Base-by-base conservation (phyloP, 1,284 basidiomycete genomes). In the Volvariella volvacea region DNA sequence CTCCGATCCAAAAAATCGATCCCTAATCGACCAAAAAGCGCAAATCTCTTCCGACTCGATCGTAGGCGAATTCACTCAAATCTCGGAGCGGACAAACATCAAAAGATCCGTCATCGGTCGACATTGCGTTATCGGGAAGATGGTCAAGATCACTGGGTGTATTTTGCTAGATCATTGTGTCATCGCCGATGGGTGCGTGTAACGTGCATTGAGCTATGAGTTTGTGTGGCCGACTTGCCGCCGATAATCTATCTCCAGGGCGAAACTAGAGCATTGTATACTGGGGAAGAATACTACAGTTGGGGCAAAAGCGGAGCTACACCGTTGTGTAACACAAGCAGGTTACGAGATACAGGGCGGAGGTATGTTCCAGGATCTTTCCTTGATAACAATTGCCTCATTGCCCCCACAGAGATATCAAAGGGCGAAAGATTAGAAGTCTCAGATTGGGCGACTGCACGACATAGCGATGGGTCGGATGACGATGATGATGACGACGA, bases 91-190 rank as follows among this genome's bases (percentile, higher is more conserved):
- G 37, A 81, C 88, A 15, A 84, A 72, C 25, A 83, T 99, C 63
- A 98, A 96, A 63, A 85, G 86, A 52, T 88, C 85, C 6, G 76
- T 94, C 17, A 78, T 98, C 19, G 95, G 95, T 3, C 78, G 84
- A 48, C 91, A 94, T 57, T 95, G 92, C 55, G 66, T 81, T 17
- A 89, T 98, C 48, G 93, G 92, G 9, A 90, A 83, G 59, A 86
- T 86, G 66, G 86, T 78, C 22, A 92, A 86, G 62, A 80, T 98
- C 45, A 76, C 74, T 1, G 88, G 89, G n/a, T 93, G 88, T 54
- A 78, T 98, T 9, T 62, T 99, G 21, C 77, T 96, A 61, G 94
- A 97, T 58, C 89, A 92, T 55, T 94, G 92, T 53, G 74, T 86
- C 2, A 71, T 99, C 20, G 89, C 77, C 21, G 91, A 95, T 50